phyloP scores from a whole-genome alignment of 164 flowering plant species.

The Kalanchoe fedtschenkoi region DNA sequence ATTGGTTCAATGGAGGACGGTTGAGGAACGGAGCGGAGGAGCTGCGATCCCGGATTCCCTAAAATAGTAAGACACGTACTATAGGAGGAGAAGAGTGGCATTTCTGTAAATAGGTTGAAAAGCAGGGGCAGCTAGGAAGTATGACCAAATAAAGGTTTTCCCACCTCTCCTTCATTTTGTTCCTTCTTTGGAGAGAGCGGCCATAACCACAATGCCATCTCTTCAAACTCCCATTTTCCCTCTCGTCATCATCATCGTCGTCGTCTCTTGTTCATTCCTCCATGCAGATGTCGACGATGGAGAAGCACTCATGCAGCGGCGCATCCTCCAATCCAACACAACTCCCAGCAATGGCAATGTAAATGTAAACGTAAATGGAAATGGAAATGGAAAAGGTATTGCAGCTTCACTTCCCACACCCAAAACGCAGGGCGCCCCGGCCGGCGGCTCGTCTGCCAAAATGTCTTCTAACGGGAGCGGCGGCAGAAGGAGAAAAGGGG shows the following conservation, averaged over 20 bases:
- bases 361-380: too few species aligned
- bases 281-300: not conserved
- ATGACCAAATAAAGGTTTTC: slow-evolving; percentile 2
- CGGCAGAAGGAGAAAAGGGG: not conserved
- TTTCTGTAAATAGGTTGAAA: not conserved
- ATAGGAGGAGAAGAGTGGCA: not conserved
- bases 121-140: not conserved
- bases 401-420: not conserved
- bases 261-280: not conserved
- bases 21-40: not conserved
- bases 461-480: not conserved
- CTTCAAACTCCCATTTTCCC: not conserved
- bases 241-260: not conserved
- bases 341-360: not conserved
- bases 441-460: not conserved
- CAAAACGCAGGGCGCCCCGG: not conserved
- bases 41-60: not conserved
- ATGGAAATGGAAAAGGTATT: not conserved
- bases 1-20: not conserved
- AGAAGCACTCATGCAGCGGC: not conserved
- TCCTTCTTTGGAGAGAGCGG: slow-evolving; percentile 6
- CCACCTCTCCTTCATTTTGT: not conserved
- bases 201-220: slow-evolving; percentile 5
- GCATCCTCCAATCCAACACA: not conserved
- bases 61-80: not conserved